Evolutionary conservation across 2,329 filamentous ascomycete species (phyloP), one percentile per base, ranked within the genome.

Genomic region (Xylariaceae sp.): DNA sequence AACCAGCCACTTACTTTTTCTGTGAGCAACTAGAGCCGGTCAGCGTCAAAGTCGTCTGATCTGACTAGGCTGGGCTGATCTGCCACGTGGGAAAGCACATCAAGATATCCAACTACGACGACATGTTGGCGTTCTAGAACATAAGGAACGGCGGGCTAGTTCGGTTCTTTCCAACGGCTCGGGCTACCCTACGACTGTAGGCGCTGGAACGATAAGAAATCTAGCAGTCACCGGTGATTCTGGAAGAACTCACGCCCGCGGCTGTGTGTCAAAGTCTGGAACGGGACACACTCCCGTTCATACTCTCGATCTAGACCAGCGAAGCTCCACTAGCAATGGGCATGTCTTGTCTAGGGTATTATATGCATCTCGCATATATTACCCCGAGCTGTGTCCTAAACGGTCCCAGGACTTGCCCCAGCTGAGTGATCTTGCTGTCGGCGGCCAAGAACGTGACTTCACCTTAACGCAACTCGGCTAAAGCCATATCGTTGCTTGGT

Each of bases 41-140:
- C 54, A 58, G 53, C 54, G 58, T 62, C 60, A 56, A 62, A 62
- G 57, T 60, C 57, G 60, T 60, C 57, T 62, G 54, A 57, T 54
- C 54, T 62, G 60, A 60, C 54, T 50, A 58, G 50, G 50, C 53
- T 57, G 50, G 54, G 57, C 29, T 42, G 60, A 62, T 62, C 37
- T 12, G 54, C 49, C 48, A 50, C 52, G 52, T 46, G 29, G 48
- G 40, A 54, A 41, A 54, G 40, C 20, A 53, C 50, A 41, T 40
- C 48, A 57, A 46, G 48, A 46, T 56, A 52, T 48, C 49, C 43
- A 57, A 44, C 49, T 52, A 60, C 54, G 54, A 62, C 51, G 44
- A 7, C 26, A 58, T 20, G 56, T 54, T 52, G 57, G 52, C 54
- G 40, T 57, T 60, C 60, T 62, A 62, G 60, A 62, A 62, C 60